Evolutionary conservation across 805 yeast genomes (phyloP).

Genomic region (Saccharomycopsis selenospora): DNA sequence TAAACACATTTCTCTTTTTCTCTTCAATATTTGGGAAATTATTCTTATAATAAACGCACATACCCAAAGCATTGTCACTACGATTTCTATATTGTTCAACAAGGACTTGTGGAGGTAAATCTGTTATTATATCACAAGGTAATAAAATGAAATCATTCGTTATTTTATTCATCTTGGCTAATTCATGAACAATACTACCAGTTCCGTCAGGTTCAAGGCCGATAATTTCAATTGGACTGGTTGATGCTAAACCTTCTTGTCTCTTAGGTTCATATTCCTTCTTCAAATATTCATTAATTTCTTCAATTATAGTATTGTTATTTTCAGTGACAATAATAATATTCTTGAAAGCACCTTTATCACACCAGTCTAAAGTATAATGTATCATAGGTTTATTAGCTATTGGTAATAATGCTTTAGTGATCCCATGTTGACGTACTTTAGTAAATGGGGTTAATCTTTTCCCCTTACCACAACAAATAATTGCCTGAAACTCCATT

Average conservation of each 20-base stretch:
- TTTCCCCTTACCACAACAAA: conserved; percentile 82
- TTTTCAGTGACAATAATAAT: conserved; percentile 56
- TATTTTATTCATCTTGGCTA: conserved; percentile 32
- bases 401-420: conserved; percentile 84
- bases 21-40: conserved; percentile 70
- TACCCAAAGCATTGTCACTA: conserved; percentile 56
- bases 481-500: conserved; percentile 91
- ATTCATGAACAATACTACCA: conserved; percentile 54
- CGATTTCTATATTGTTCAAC: conserved; percentile 77
- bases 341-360: conserved; percentile 66
- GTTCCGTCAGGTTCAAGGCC: conserved; percentile 44
- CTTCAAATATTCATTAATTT: conserved; percentile 40
- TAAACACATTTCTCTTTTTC: conserved; percentile 42
- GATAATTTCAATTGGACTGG: conserved; percentile 35
- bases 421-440: conserved; percentile 51
- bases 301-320: conserved; percentile 34
- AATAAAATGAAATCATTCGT: conserved; percentile 62
- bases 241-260: conserved; percentile 27
- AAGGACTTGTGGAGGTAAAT: conserved; percentile 82
- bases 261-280: conserved; percentile 39
- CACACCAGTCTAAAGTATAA: conserved; percentile 91
- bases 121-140: conserved; percentile 93
- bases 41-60: conserved; percentile 72
- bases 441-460: conserved; percentile 65
- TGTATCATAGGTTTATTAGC: conserved; percentile 86